Evolutionary conservation across 1,139 yeast genomes (phyloP), one percentile per base, ranked within the genome.

Genomic region (Candida buenavistaensis): DNA sequence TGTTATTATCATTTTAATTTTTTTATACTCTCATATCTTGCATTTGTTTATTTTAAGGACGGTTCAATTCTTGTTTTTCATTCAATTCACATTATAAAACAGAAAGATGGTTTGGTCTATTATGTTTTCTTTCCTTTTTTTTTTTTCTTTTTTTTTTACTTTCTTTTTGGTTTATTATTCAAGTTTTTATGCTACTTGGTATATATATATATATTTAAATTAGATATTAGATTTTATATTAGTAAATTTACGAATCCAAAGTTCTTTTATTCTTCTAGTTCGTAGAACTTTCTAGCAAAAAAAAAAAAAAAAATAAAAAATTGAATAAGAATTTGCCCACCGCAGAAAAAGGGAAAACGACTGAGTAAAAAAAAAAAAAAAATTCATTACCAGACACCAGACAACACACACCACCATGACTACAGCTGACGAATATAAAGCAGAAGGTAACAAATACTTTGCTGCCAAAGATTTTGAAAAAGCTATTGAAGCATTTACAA

Each of bases 391-490:
- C 21, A 14, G 9, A 20, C 13, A 6, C 6, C 24, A n/a, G n/a
- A n/a, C 15, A 23, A 14, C 12, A 12, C 23, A 26, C 12, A n/a
- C 29, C 28, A 43, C n/a, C 16, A 61, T 61, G 66, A 77, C 85
- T 29, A 42, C 47, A 19, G 80, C 87, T 28, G 90, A 82, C 45
- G 89, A 83, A 58, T 80, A 56, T 55, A 84, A 84, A 62, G 80
- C 85, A 32, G 77, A 85, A 62, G 98, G 97, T 51, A 92, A 92
- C 68, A 84, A 88, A 47, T 92, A 90, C 35, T 92, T 92, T 58
- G 80, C 89, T 27, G 87, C 89, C 39, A 90, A 83, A 32, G 62
- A 67, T 42, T 92, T 92, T 65, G 67, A 92, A 22, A 75, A 86
- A 60, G 98, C 97, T 28, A 92, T 92, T 53, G 92, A 83, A 32